Evolutionary conservation across 257 asterid species (phyloP), one percentile per base, ranked within the genome.

Genomic region (Solanum chiquidenum): DNA sequence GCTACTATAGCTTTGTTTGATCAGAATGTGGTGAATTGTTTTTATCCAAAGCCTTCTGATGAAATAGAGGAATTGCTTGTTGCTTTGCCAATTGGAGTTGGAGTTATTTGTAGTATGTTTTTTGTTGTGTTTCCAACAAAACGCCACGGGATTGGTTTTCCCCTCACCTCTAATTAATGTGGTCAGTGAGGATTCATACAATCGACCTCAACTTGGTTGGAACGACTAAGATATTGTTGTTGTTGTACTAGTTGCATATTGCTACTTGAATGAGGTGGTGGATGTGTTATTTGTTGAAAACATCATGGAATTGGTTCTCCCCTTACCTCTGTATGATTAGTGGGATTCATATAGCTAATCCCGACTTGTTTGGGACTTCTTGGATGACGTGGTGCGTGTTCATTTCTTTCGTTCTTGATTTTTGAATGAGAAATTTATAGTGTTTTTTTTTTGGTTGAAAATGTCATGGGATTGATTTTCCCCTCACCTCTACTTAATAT

Each of bases 391-490:
- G 29, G 69, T 60, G 27, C 7, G 71, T 62, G 14, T 9, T 62
- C 6, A 96, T 40, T 35, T 62, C 25, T 9, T 62, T 62, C 7
- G 3, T 23, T 62, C 31, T 62, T 62, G 3, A 42, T 62, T 62
- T 62, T 62, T 23, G 2, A 62, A 62, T 62, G 71, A 23, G 71
- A 62, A 62, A 62, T 9, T 62, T 62, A 5, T 4, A 62, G 2
- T 23, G 25, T 62, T 0, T 62, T 5, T 62, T 95, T 89, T 95
- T 95, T 76, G 96, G 96, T 97, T 37, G 92, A 3, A 90, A 92
- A 25, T 92, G 98, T n/a, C 98, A 95, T n/a, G 98, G 98, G 3
- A 95, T 95, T 87, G 99, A 98, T 27, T 97, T 97, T 82, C 99
- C 99, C 23, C 88, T 95, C 60, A 90, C 94, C n/a, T 89, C 88